phyloP scores from a whole-genome alignment of 305 asterid genomes.

The Fraxinus paxiana region DNA sequence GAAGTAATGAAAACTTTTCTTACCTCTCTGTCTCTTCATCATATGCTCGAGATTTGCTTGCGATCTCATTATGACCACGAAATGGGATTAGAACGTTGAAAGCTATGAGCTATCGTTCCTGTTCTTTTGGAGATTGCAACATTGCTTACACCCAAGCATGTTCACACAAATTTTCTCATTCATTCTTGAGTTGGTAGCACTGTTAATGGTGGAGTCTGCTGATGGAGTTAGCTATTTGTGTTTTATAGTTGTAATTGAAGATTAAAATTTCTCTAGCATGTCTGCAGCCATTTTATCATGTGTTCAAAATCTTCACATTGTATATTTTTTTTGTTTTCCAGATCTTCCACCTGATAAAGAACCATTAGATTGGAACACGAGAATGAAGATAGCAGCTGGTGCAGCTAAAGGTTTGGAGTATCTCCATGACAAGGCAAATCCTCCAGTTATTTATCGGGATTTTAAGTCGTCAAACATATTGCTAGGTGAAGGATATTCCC shows the following conservation, averaged over 20 bases:
- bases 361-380: conserved; percentile 90
- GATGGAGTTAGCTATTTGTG: background rate
- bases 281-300: background rate
- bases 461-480: conserved; percentile 95
- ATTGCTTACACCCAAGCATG: background rate
- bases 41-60: background rate
- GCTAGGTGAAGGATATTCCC: conserved; percentile 69
- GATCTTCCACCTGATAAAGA: conserved; percentile 85
- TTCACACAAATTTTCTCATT: background rate
- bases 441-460: conserved; percentile 93
- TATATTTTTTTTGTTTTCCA: conserved; percentile 15
- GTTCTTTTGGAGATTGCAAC: background rate
- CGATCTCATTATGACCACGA: background rate
- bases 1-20: background rate
- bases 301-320: background rate
- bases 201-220: background rate
- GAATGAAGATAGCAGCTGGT: conserved; percentile 98
- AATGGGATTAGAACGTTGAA: background rate
- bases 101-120: background rate
- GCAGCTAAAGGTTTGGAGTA: conserved; percentile 96
- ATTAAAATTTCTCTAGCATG: background rate
- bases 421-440: conserved; percentile 97
- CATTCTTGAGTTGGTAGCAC: background rate
- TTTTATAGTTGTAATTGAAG: background rate
- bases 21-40: background rate